These are phyloP conservation scores for Diaporthe batatas DNA, from an alignment of 2,329 filamentous ascomycete species.

Conservation along the genomic window DNA sequence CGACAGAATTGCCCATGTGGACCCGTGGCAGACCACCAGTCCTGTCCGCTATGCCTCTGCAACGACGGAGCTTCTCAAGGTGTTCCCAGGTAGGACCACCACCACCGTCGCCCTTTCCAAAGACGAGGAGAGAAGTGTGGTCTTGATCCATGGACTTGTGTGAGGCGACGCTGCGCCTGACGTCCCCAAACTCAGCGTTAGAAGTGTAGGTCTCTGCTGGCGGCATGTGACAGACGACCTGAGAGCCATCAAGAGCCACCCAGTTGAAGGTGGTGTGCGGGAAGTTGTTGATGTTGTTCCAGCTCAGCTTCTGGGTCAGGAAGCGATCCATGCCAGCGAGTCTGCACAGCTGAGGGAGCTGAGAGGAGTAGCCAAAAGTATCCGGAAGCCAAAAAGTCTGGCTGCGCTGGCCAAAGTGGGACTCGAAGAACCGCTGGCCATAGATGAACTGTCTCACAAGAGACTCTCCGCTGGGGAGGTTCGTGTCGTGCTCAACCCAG, in stretches of 20 bases:
- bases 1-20: constrained; percentile 89
- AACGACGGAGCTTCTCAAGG: constrained; percentile 92
- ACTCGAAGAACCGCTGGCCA: constrained; percentile 94
- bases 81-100: constrained; percentile 95
- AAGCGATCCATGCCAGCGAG: constrained; percentile 97
- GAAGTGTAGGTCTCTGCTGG: constrained; percentile 96
- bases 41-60: constrained; percentile 91
- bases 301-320: constrained; percentile 98
- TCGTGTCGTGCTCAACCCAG: constrained; percentile 99
- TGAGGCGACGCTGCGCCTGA: constrained; percentile 88
- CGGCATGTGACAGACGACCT: constrained; percentile 98
- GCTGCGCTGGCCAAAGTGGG: constrained; percentile 88
- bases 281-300: constrained; percentile 99
- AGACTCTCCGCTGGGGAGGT: constrained; percentile 95
- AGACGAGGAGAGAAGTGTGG: constrained; percentile 89
- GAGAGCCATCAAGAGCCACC: constrained; percentile 94
- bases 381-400: constrained; percentile 98
- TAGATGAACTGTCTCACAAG: constrained; percentile 95
- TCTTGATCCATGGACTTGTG: constrained; percentile 98
- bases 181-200: constrained; percentile 93
- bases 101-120: constrained; percentile 96
- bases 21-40: constrained; percentile 78
- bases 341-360: constrained; percentile 93
- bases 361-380: constrained; percentile 96
- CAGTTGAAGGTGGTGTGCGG: constrained; percentile 99